Percentiles rank a stretch among this genome's conserved stretches.
These are phyloP conservation scores for Pythium periplocum DNA, from an alignment of 352 stramenopile species.

Conservation along the genomic window DNA sequence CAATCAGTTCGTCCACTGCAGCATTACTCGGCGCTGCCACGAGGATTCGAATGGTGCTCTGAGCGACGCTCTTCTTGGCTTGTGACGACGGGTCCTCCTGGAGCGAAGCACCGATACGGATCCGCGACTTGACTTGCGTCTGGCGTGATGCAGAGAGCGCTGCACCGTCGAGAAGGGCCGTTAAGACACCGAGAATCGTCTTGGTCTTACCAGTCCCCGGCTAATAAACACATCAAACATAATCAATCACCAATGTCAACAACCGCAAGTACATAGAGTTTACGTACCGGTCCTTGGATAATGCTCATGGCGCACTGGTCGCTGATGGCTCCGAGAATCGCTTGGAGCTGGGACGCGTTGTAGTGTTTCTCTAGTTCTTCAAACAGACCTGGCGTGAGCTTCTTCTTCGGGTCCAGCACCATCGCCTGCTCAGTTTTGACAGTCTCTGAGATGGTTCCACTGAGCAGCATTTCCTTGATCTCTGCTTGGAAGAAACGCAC, in stretches of 20 bases:
- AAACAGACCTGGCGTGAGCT: conserved; percentile 38
- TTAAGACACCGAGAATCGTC: conserved; percentile 72
- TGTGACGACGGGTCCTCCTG: conserved; percentile 22
- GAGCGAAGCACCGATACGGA: conserved; percentile 67
- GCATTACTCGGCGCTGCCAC: conserved; percentile 78
- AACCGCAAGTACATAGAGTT: too few relatives aligned
- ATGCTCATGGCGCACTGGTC: conserved; percentile 54
- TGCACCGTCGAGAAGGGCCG: conserved; percentile 64
- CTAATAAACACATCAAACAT: conserved; percentile 17
- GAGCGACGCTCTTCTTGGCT: conserved; percentile 47
- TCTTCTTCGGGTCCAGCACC: conserved; percentile 14
- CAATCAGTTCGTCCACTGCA: conserved; percentile 71
- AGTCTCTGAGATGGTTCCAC: conserved; percentile 27
- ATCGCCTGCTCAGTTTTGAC: conserved; percentile 16
- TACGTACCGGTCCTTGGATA: conserved; percentile 73
- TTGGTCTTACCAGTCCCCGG: conserved; percentile 82
- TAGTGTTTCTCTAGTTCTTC: conserved; percentile 53
- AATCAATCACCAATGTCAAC: background rate
- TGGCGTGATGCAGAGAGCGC: conserved; percentile 42
- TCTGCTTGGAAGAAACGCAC: conserved; percentile 44
- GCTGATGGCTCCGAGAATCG: conserved; percentile 62
- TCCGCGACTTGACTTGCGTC: conserved; percentile 47
- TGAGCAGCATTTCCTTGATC: conserved; percentile 45
- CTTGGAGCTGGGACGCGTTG: conserved; percentile 67
- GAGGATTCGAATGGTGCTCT: conserved; percentile 62